Evolutionary conservation across 371 early-diverging fungal species (phyloP).

Genomic region (Mucor ambiguus): DNA sequence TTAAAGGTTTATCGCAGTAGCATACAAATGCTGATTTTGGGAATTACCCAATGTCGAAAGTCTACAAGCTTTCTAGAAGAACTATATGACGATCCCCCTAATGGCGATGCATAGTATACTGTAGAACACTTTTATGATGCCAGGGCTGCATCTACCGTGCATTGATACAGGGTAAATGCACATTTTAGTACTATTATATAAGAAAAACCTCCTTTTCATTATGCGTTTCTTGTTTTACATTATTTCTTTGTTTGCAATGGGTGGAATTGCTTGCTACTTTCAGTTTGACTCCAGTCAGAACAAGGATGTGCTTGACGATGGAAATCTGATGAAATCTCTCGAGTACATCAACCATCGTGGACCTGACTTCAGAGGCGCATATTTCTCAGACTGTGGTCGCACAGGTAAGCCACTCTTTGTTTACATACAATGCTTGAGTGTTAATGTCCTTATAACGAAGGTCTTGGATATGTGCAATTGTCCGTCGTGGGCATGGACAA

Average conservation of each 20-base stretch:
- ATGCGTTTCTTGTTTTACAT: neutral
- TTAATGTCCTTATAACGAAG: neutral
- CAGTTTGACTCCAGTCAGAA: conserved; percentile 14
- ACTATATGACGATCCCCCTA: too few relatives aligned
- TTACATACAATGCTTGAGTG: neutral
- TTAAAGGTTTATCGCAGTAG: too few relatives aligned
- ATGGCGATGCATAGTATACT: too few relatives aligned
- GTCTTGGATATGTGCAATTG: conserved; percentile 20
- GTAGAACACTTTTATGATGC: too few relatives aligned
- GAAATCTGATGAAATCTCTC: conserved; percentile 9
- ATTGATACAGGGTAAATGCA: too few relatives aligned
- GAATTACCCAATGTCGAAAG: too few relatives aligned
- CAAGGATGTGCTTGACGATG: neutral
- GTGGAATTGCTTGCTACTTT: conserved; percentile 26
- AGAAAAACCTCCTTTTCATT: neutral
- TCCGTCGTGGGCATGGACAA: conserved; percentile 24
- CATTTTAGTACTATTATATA: too few relatives aligned
- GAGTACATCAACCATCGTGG: conserved; percentile 19
- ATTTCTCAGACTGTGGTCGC: conserved; percentile 20
- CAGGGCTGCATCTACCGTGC: too few relatives aligned
- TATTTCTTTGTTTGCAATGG: conserved; percentile 1
- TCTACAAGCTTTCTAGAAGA: too few relatives aligned
- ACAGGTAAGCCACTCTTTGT: conserved; percentile 11
- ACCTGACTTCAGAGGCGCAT: conserved; percentile 17
- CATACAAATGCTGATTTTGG: too few relatives aligned